phyloP scores from a whole-genome alignment of 768 basidiomycete species.

The Mycena kentingensis region DNA sequence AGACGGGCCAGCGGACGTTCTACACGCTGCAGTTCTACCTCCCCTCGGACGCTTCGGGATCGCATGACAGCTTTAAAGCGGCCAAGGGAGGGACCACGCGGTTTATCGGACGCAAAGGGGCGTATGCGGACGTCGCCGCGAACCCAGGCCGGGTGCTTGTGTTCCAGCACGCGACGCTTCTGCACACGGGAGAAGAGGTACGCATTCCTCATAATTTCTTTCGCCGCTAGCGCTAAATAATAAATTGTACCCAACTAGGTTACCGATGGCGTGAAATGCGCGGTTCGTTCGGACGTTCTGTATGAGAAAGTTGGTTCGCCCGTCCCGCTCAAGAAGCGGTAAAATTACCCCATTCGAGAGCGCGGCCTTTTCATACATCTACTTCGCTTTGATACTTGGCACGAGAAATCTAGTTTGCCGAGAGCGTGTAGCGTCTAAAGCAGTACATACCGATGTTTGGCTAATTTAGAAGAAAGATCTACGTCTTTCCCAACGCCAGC shows the following conservation, averaged over 20 bases:
- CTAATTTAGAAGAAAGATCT: too few relatives aligned
- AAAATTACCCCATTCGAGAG: too few relatives aligned
- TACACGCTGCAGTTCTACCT: constrained; percentile 22
- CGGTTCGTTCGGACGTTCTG: constrained; percentile 17
- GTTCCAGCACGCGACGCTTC: constrained; percentile 16
- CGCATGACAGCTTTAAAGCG: constrained; percentile 11
- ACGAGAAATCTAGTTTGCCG: too few relatives aligned
- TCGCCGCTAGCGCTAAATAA: not conserved
- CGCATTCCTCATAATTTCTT: too few relatives aligned
- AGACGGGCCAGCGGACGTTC: constrained; percentile 17
- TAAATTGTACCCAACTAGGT: not conserved
- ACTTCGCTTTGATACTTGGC: too few relatives aligned
- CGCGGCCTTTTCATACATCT: too few relatives aligned
- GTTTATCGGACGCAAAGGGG: constrained; percentile 4
- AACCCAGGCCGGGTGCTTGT: constrained; percentile 13
- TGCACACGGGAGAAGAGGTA: constrained; percentile 21
- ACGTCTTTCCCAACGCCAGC: constrained; percentile 12
- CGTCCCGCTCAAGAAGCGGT: not conserved
- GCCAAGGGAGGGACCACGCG: constrained; percentile 15
- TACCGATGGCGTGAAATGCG: constrained; percentile 14
- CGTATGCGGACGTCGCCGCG: constrained; percentile 17
- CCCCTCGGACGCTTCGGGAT: constrained; percentile 16
- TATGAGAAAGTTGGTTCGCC: constrained; percentile 16
- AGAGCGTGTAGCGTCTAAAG: too few relatives aligned
- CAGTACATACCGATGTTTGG: too few relatives aligned